These are phyloP conservation scores for Wallacemonas sp. DNA, from an alignment of 208 protist species.

Conservation along the genomic window DNA sequence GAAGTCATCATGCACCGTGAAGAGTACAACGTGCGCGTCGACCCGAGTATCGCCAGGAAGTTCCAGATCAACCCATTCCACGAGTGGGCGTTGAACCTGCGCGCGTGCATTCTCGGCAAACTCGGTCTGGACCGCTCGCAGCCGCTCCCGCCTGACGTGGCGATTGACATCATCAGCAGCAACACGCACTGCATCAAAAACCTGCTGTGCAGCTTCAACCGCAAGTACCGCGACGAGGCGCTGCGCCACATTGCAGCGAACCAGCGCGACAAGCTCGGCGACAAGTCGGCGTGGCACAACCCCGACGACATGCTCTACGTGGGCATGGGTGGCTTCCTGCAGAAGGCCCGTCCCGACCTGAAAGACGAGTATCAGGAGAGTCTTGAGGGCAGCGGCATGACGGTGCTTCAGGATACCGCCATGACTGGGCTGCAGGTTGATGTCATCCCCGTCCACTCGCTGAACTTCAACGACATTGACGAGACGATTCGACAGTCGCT, in stretches of 20 bases:
- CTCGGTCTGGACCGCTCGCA: conserved; percentile 57
- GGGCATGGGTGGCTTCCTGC: conserved; percentile 49
- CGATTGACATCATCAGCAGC: conserved; percentile 87
- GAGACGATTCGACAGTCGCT: conserved; percentile 48
- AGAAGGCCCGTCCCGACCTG: conserved; percentile 59
- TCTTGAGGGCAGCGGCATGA: conserved; percentile 70
- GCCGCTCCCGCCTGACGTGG: conserved; percentile 63
- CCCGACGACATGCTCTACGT: conserved; percentile 80
- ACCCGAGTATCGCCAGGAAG: conserved; percentile 75
- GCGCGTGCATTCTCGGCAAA: conserved; percentile 66
- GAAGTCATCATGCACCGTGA: conserved; percentile 92
- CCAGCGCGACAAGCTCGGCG: conserved; percentile 43
- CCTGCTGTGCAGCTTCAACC: conserved; percentile 77
- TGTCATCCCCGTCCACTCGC: conserved; percentile 66
- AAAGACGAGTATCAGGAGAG: conserved; percentile 68
- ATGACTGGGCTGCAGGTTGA: conserved; percentile 90
- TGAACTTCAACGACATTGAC: conserved; percentile 73
- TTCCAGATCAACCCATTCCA: conserved; percentile 86
- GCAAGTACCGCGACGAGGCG: conserved; percentile 68
- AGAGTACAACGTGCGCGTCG: conserved; percentile 87
- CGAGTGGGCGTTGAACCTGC: conserved; percentile 86
- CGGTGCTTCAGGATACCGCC: conserved; percentile 75
- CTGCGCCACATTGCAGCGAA: conserved; percentile 44
- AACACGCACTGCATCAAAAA: conserved; percentile 94
- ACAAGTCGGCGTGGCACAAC: conserved; percentile 62